Conservation (phyloP, 2,329 filamentous ascomycete species). For the Colletotrichum endophyticum region DNA sequence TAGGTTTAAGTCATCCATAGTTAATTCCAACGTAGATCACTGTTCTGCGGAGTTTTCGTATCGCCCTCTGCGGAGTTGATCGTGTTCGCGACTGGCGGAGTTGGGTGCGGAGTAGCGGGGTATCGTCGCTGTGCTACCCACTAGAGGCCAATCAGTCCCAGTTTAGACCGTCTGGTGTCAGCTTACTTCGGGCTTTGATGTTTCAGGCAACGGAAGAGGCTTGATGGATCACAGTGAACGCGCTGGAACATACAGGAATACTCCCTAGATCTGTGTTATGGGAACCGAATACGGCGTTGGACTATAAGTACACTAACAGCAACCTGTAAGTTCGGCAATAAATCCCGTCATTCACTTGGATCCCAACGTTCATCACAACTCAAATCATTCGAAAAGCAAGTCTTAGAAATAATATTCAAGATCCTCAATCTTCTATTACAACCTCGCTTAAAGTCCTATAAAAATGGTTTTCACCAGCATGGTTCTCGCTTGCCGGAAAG, state of each 20-base stretch:
- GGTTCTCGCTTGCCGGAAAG: background rate
- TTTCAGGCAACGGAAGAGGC: background rate
- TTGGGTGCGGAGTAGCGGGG: background rate
- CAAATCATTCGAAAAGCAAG: background rate
- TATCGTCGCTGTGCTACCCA: background rate
- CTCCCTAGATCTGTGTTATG: background rate
- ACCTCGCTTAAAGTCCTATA: accelerated
- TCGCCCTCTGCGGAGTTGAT: background rate
- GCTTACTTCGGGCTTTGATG: background rate
- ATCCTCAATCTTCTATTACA: background rate
- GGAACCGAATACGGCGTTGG: background rate
- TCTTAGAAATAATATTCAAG: background rate
- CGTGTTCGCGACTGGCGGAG: background rate
- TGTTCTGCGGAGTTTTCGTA: background rate
- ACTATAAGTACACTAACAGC: background rate
- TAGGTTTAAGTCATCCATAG: background rate
- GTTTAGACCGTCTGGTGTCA: background rate
- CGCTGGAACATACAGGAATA: background rate
- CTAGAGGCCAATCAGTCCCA: background rate
- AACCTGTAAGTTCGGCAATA: background rate
- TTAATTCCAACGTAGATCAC: background rate
- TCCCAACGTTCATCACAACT: background rate
- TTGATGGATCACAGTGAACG: background rate
- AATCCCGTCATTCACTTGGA: no score
- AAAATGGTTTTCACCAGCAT: constrained; percentile 5